Base-by-base conservation (phyloP, 2,329 filamentous ascomycete species). In the Aspergillus floridensis region DNA sequence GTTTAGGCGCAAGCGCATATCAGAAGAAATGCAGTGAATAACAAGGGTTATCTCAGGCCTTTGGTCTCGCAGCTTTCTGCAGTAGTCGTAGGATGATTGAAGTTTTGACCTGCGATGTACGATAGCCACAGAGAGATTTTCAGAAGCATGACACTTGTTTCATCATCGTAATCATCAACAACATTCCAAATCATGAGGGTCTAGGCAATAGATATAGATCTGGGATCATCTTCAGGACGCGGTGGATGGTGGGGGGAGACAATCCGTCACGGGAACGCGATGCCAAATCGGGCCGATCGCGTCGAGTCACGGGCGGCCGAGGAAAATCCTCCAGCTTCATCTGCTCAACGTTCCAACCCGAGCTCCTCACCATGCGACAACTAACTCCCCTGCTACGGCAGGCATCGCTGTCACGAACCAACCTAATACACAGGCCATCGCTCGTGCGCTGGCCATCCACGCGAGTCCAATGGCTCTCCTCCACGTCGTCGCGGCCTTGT, bases 381-480 rank as follows among this genome's bases (percentile, higher is more conserved):
- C 49, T 67, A 52, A 55, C 51, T 41, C 56, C 61, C n/a, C 24
- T 59, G 49, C 19, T 58, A 58, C 60, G 61, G 38, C 57, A 56
- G 16, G 32, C 58, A n/a, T 21, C 46, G 22, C 46, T 61, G n/a
- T 14, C 46, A 11, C 61, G 53, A 19, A 38, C 38, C n/a, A 44
- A 53, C 21, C 54, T 51, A 2, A 19, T 44, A 19, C 29, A 49
- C 19, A 32, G 31, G 21, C 48, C 44, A 48, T 26, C 14, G 31
- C 16, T 31, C 10, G 49, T 41, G 24, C 44, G 49, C 31, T 54
- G 56, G 26, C 49, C 31, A 19, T 29, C 44, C 12, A 12, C 44
- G 21, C 63, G 54, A 58, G 51, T 49, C 16, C 63, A 67, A 67
- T 69, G 62, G 66, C 63, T 68, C 16, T 68, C 63, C 24, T 63